Base-by-base conservation (phyloP, 352 stramenopile species). In the Phytophthora lateralis region DNA sequence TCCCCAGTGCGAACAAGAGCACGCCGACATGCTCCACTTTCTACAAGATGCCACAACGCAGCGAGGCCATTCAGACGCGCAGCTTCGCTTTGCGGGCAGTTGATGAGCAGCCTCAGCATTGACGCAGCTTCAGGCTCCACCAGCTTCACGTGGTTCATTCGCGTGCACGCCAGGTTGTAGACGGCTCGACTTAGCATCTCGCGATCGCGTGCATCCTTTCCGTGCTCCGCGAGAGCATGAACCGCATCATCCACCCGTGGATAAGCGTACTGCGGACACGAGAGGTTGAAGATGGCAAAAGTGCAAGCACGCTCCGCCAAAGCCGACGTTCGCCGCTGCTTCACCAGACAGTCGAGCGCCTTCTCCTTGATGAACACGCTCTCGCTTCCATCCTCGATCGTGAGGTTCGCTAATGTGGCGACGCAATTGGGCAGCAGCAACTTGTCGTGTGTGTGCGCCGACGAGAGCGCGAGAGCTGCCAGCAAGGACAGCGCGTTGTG, bases 281-380 rank as follows among this genome's bases (percentile, higher is more conserved):
- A 83, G 14, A 92, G 63, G 41, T 92, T 92, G 53, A 89, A 85
- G 12, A 92, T 60, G 10, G 77, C 69, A 18, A 90, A 83, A 10
- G 66, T 79, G 9, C 73, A 75, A 18, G 83, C 74, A 8, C 46
- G 44, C 12, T 88, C 83, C 3, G 66, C 69, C 7, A 76, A 35
- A 0, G 64, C 55, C 6, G 56, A 78, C 3, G 56, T 57, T 41
- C 78, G 78, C 48, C 80, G 63, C 44, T 88, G 78, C 53, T 78
- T 82, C 4, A 89, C 42, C 2, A 90, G 69, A 21, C 69, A 79
- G 15, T 89, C 81, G 38, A 92, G 79, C 10, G 63, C 79, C 51
- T 90, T 92, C 18, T 92, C 83, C 56, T 89, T 88, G 46, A 92
- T 78, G 54, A 90, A 88, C 0, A 69, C 61, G 42, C 67, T 75